A percentile compares a stretch with the other conserved stretches of the same genome.
phyloP scores from a whole-genome alignment of 2,329 filamentous ascomycete genomes.

The Scedosporium apiospermum region DNA sequence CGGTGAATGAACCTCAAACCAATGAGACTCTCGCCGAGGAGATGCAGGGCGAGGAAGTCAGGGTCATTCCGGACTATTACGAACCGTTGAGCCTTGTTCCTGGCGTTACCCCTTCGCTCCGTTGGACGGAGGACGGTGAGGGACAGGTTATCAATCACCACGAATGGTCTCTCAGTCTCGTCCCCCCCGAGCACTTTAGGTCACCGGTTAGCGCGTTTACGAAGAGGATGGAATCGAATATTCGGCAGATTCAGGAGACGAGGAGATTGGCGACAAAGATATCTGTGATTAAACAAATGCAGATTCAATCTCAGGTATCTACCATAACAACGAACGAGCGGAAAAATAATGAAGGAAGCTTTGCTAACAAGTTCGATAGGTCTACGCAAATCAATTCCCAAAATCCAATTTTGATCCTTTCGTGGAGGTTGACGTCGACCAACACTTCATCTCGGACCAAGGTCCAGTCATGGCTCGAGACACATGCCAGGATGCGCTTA shows the following conservation, averaged over 20 bases:
- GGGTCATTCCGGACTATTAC: conserved; percentile 88
- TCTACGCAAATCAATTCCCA: conserved; percentile 96
- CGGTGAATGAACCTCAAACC: conserved; percentile 5
- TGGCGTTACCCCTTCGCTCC: conserved; percentile 66
- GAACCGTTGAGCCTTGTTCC: conserved; percentile 78
- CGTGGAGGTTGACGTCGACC: conserved; percentile 72
- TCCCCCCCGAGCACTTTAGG: conserved; percentile 66
- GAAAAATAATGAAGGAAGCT: not conserved
- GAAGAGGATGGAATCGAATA: conserved; percentile 79
- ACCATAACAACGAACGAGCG: not conserved
- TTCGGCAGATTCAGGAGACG: conserved; percentile 93
- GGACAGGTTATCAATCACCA: conserved; percentile 82
- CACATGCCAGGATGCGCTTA: conserved; percentile 73
- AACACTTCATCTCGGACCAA: conserved; percentile 83
- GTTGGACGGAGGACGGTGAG: conserved; percentile 84
- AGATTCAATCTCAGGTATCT: conserved; percentile 84
- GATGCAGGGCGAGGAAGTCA: conserved; percentile 83
- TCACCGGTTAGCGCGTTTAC: conserved; percentile 66
- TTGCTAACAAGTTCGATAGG: conserved; percentile 34
- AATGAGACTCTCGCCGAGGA: conserved; percentile 82
- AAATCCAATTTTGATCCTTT: conserved; percentile 92
- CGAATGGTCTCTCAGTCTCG: conserved; percentile 72
- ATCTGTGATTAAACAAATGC: conserved; percentile 98
- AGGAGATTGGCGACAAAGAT: conserved; percentile 94
- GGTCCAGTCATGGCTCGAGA: conserved; percentile 80